Evolutionary conservation across 148 eudicot genomes (phyloP).

Genomic region (Fagopyrum tataricum): DNA sequence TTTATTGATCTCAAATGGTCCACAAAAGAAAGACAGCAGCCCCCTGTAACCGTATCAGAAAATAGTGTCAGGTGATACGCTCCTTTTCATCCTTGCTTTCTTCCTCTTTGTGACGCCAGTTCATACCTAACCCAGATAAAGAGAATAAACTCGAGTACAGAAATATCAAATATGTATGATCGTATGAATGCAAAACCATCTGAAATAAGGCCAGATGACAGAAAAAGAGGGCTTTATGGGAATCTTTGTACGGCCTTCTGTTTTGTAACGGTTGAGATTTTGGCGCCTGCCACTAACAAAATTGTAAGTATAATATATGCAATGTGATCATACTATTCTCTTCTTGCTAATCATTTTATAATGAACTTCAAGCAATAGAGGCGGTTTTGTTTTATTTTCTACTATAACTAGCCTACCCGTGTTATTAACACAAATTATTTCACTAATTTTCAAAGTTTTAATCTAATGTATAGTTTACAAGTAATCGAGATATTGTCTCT

Average conservation of each 20-base stretch:
- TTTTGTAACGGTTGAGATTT: conserved; percentile 4
- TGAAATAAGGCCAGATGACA: not conserved
- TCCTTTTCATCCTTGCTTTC: not conserved
- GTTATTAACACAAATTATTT: too few relatives aligned
- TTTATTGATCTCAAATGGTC: not conserved
- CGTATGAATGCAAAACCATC: not conserved
- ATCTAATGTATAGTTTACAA: too few relatives aligned
- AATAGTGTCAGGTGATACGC: not conserved
- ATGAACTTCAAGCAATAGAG: too few relatives aligned
- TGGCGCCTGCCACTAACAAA: not conserved
- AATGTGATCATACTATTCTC: not conserved
- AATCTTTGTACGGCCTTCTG: not conserved
- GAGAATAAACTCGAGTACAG: not conserved
- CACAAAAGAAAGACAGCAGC: not conserved
- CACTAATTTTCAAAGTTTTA: too few relatives aligned
- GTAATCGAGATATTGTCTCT: too few relatives aligned
- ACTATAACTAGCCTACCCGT: too few relatives aligned
- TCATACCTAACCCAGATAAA: conserved; percentile 4
- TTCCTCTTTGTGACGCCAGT: not conserved
- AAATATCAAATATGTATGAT: not conserved
- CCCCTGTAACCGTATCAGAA: conserved; percentile 11
- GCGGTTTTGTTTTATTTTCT: too few relatives aligned
- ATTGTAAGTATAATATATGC: too few relatives aligned
- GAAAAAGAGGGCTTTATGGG: not conserved
- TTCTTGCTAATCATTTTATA: not conserved